phyloP scores from a whole-genome alignment of 371 early-diverging fungal species.

The Mortierella sp. region DNA sequence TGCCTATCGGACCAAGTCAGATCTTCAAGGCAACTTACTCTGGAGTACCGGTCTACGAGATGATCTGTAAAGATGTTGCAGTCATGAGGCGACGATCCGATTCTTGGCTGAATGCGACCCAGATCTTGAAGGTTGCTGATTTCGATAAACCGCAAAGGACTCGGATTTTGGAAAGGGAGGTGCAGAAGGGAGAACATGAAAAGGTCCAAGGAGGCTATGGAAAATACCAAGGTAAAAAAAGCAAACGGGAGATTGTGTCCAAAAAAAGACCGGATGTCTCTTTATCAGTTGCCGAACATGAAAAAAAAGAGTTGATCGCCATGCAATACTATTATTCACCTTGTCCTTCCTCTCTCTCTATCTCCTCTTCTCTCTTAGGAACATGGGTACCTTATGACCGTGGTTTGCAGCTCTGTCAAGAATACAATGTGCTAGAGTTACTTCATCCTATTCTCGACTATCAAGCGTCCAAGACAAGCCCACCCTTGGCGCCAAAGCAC shows the following conservation, averaged over 20 bases:
- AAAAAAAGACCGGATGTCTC: too few relatives aligned
- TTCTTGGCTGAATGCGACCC: slow-evolving; percentile 93
- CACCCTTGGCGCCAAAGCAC: slow-evolving; percentile 64
- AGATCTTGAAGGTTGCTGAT: slow-evolving; percentile 93
- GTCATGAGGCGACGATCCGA: slow-evolving; percentile 91
- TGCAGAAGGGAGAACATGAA: slow-evolving; percentile 84
- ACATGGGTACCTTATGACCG: slow-evolving; percentile 88
- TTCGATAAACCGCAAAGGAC: slow-evolving; percentile 92
- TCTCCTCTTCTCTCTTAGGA: too few relatives aligned
- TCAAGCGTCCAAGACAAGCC: slow-evolving; percentile 49
- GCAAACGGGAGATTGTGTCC: too few relatives aligned
- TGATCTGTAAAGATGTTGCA: slow-evolving; percentile 83
- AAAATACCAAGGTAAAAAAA: slow-evolving; percentile 78
- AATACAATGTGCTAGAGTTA: slow-evolving; percentile 57
- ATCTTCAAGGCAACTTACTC: slow-evolving; percentile 84
- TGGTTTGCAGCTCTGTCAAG: slow-evolving; percentile 73
- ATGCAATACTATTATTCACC: too few relatives aligned
- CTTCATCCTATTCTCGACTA: slow-evolving; percentile 59
- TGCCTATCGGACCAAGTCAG: slow-evolving; percentile 14
- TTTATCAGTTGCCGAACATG: too few relatives aligned
- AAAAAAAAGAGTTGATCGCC: too few relatives aligned
- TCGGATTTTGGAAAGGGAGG: slow-evolving; percentile 89
- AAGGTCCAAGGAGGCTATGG: slow-evolving; percentile 97
- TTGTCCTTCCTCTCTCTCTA: too few relatives aligned
- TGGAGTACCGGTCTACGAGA: slow-evolving; percentile 90